Conservation (phyloP, 2,329 filamentous ascomycete species). For the Claviceps fusiformis region DNA sequence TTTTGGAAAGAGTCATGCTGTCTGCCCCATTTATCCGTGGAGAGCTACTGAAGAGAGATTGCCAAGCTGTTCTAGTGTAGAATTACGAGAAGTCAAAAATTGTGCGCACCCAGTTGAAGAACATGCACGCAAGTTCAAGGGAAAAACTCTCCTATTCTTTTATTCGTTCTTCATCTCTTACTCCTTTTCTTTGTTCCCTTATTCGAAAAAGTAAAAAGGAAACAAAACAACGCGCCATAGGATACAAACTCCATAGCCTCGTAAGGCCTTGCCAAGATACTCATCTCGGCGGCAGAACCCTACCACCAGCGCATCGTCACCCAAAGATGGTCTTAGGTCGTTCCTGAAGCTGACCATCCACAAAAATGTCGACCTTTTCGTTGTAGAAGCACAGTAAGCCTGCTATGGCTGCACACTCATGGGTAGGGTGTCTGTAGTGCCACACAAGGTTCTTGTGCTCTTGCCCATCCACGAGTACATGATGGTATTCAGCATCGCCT, state of each 20-base stretch:
- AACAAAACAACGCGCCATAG: too few species aligned
- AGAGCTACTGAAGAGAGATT: too few species aligned
- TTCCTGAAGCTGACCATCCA: conserved; percentile 30
- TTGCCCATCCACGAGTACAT: conserved; percentile 33
- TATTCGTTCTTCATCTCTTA: background rate
- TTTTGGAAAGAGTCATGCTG: too few species aligned
- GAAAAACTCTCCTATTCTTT: background rate
- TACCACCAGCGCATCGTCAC: background rate
- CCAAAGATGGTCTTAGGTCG: conserved; percentile 3
- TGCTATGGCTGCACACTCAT: conserved; percentile 41
- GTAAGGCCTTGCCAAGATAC: background rate
- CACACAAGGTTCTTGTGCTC: conserved; percentile 40
- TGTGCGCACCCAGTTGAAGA: too few species aligned
- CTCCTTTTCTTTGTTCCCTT: background rate
- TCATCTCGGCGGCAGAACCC: background rate
- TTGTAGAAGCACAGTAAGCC: conserved; percentile 53
- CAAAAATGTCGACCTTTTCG: conserved; percentile 50
- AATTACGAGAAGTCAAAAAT: too few species aligned
- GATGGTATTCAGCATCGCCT: conserved; percentile 49
- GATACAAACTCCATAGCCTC: background rate
- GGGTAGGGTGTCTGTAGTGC: conserved; percentile 46
- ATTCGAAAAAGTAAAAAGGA: background rate
- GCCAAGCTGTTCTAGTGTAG: too few species aligned
- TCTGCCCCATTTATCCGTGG: too few species aligned
- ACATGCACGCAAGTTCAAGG: too few species aligned